These are phyloP conservation scores for Mimosa bimucronata DNA, from an alignment of 306 rosid genomes.

Conservation along the genomic window DNA sequence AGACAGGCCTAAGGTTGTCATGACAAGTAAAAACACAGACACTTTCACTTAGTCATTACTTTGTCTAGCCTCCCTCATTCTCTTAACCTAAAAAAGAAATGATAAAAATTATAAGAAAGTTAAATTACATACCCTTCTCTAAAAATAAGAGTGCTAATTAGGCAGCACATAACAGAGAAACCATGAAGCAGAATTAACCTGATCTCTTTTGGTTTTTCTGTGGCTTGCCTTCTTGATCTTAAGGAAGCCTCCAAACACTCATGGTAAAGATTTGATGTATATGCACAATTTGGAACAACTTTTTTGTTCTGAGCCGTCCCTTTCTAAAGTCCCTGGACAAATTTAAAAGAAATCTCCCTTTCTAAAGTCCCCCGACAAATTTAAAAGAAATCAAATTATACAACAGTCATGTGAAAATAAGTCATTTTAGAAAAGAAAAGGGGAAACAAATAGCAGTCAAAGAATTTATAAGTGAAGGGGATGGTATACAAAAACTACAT, in stretches of 20 bases:
- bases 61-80: no score
- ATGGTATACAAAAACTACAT: background rate
- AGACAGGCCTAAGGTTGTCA: no score
- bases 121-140: no score
- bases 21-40: no score
- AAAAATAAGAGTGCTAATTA: no score
- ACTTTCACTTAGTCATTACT: no score
- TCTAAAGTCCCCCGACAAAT: no score
- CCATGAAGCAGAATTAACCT: slow-evolving; percentile 45
- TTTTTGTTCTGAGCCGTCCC: slow-evolving; percentile 66
- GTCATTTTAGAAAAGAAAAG: background rate
- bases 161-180: background rate
- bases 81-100: no score
- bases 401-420: background rate
- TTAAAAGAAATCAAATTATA: slow-evolving; percentile 20
- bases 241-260: slow-evolving; percentile 77
- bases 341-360: no score
- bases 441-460: background rate
- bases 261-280: slow-evolving; percentile 83
- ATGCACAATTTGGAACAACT: slow-evolving; percentile 60
- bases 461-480: background rate
- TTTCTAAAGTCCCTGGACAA: slow-evolving; percentile 32
- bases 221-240: slow-evolving; percentile 60
- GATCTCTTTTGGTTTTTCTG: slow-evolving; percentile 56
- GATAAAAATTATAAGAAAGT: no score